phyloP scores from a whole-genome alignment of 1,284 basidiomycete genomes.

The Fomitopsis pinicola region DNA sequence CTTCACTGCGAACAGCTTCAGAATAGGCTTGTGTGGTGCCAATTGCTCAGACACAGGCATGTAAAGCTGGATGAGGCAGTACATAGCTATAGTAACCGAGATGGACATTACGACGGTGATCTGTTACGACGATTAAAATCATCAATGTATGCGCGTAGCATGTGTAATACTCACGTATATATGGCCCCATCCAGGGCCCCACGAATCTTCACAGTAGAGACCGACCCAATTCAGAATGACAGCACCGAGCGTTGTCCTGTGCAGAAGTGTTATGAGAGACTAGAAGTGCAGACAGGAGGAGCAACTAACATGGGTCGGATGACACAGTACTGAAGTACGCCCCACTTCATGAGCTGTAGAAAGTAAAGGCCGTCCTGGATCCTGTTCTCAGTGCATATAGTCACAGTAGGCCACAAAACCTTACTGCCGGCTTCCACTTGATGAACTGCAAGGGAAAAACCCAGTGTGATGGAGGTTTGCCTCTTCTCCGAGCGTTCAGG shows the following conservation, averaged over 20 bases:
- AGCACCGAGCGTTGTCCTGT: slow-evolving; percentile 59
- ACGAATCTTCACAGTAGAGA: slow-evolving; percentile 70
- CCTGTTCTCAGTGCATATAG: not conserved
- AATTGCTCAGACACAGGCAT: slow-evolving; percentile 54
- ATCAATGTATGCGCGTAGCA: not conserved
- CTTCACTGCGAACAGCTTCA: slow-evolving; percentile 74
- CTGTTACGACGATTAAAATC: slow-evolving; percentile 27
- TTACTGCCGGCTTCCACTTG: slow-evolving; percentile 56
- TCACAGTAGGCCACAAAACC: slow-evolving; percentile 7
- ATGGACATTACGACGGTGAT: slow-evolving; percentile 61
- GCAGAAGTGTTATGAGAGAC: not conserved
- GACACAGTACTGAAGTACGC: slow-evolving; percentile 77
- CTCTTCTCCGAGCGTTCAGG: slow-evolving; percentile 34
- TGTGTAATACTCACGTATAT: slow-evolving; percentile 45
- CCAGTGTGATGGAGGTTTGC: slow-evolving; percentile 56
- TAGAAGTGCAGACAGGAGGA: not conserved
- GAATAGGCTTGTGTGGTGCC: slow-evolving; percentile 56
- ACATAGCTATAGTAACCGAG: slow-evolving; percentile 80
- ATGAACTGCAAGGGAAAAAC: slow-evolving; percentile 65
- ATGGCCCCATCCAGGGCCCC: slow-evolving; percentile 68
- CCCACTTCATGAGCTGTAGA: slow-evolving; percentile 77
- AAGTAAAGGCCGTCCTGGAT: slow-evolving; percentile 64
- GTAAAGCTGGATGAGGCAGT: slow-evolving; percentile 76
- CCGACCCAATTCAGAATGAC: slow-evolving; percentile 63
- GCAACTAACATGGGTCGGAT: slow-evolving; percentile 46